Conservation (phyloP, 2,329 filamentous ascomycete species). For the Xylariaceae sp. region DNA sequence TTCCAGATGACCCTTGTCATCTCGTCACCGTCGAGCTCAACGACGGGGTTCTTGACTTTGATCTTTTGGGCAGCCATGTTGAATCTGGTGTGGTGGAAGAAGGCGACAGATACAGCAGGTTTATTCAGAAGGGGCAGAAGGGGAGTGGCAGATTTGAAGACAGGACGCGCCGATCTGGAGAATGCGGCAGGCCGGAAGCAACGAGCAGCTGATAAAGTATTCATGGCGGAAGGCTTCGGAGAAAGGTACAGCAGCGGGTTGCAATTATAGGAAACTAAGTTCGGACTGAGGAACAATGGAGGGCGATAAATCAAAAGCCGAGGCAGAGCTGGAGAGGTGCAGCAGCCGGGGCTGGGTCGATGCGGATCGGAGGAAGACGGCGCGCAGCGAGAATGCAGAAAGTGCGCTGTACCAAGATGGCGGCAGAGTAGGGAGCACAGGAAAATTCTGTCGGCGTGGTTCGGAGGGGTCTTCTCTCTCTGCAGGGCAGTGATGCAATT, state of each 20-base stretch:
- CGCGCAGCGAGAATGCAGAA: too few relatives aligned
- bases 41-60: slow-evolving; percentile 98
- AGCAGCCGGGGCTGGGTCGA: too few relatives aligned
- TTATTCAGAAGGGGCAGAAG: slow-evolving; percentile 16
- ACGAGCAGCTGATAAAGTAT: too few relatives aligned
- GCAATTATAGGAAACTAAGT: neutral
- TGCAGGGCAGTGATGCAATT: too few relatives aligned
- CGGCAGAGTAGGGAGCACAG: too few relatives aligned
- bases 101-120: slow-evolving; percentile 25
- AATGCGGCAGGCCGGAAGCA: slow-evolving; percentile 5
- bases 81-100: slow-evolving; percentile 33
- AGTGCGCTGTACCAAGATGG: too few relatives aligned
- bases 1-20: slow-evolving; percentile 99
- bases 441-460: too few relatives aligned
- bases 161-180: slow-evolving; percentile 22
- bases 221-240: neutral
- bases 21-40: slow-evolving; percentile 91
- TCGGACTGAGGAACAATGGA: too few relatives aligned
- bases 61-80: slow-evolving; percentile 76
- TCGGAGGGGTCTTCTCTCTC: too few relatives aligned
- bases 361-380: too few relatives aligned
- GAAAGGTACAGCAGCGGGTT: neutral
- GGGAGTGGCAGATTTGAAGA: slow-evolving; percentile 24
- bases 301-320: neutral
- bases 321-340: neutral